Percentiles rank a stretch among this genome's conserved stretches.
These are phyloP conservation scores for Lachnellula willkommii DNA, from an alignment of 2,329 filamentous ascomycete species.

Conservation along the genomic window DNA sequence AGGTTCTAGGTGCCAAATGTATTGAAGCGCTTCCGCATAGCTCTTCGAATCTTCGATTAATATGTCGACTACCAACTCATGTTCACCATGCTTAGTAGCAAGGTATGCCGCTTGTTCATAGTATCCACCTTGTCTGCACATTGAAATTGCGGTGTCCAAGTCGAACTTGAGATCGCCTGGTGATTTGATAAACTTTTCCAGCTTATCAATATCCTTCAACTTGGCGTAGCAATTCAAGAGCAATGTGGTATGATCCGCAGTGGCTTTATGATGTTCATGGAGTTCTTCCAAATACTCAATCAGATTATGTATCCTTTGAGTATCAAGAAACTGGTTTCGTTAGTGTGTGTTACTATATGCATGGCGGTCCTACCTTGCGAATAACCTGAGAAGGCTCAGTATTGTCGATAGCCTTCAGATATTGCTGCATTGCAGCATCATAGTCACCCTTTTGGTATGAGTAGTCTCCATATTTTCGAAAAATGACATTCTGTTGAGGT, in stretches of 20 bases:
- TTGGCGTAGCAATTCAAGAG: constrained; percentile 97
- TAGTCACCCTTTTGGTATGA: constrained; percentile 94
- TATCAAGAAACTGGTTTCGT: constrained; percentile 72
- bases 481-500: constrained; percentile 83
- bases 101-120: constrained; percentile 95
- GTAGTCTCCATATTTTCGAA: constrained; percentile 88
- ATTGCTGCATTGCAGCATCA: constrained; percentile 98
- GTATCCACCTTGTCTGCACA: constrained; percentile 96
- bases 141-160: constrained; percentile 90
- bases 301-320: constrained; percentile 93
- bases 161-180: constrained; percentile 94
- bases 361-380: constrained; percentile 57
- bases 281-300: constrained; percentile 96
- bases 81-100: constrained; percentile 88
- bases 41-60: constrained; percentile 91
- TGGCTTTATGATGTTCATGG: constrained; percentile 88
- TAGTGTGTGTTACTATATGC: constrained; percentile 21
- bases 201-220: constrained; percentile 90
- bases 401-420: constrained; percentile 90
- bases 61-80: constrained; percentile 90
- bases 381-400: constrained; percentile 97
- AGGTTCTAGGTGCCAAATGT: constrained; percentile 83
- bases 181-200: constrained; percentile 94
- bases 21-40: constrained; percentile 81
- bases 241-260: constrained; percentile 89